These are phyloP conservation scores for Starmerella floricola DNA, from an alignment of 805 yeast species.

Conservation along the genomic window DNA sequence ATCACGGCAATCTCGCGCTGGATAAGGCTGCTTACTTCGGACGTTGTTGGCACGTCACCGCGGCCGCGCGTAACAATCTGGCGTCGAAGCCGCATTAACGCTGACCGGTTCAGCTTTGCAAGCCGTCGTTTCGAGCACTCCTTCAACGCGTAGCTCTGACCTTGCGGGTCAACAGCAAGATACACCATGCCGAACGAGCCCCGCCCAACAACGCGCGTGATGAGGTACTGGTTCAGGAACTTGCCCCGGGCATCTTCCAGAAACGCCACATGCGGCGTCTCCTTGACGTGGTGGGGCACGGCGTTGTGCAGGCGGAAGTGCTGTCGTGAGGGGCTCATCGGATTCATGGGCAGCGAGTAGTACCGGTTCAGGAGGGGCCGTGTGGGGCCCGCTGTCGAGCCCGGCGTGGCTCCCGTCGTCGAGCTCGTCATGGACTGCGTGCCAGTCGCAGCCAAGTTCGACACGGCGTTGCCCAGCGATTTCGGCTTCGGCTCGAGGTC, in stretches of 20 bases:
- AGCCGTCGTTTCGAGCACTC: conserved; percentile 32
- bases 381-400: conserved; percentile 4
- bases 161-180: conserved; percentile 59
- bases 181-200: conserved; percentile 88
- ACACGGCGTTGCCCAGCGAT: too few relatives aligned
- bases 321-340: conserved; percentile 28
- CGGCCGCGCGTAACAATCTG: conserved; percentile 7
- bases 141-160: conserved; percentile 33
- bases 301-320: conserved; percentile 28
- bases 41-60: neutral
- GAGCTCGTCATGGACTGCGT: neutral
- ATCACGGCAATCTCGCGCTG: conserved; percentile 59
- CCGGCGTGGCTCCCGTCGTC: neutral
- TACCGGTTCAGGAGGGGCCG: conserved; percentile 28
- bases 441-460: too few relatives aligned
- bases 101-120: conserved; percentile 26
- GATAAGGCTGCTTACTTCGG: conserved; percentile 23
- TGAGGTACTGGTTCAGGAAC: conserved; percentile 40
- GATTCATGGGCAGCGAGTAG: conserved; percentile 27
- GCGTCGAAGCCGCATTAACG: conserved; percentile 22
- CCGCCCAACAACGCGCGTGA: conserved; percentile 67
- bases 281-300: conserved; percentile 28
- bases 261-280: conserved; percentile 26
- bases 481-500: too few relatives aligned
- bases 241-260: conserved; percentile 26